Evolutionary conservation across 805 yeast genomes (phyloP).

Genomic region (Saccharomycopsis fermentans): DNA sequence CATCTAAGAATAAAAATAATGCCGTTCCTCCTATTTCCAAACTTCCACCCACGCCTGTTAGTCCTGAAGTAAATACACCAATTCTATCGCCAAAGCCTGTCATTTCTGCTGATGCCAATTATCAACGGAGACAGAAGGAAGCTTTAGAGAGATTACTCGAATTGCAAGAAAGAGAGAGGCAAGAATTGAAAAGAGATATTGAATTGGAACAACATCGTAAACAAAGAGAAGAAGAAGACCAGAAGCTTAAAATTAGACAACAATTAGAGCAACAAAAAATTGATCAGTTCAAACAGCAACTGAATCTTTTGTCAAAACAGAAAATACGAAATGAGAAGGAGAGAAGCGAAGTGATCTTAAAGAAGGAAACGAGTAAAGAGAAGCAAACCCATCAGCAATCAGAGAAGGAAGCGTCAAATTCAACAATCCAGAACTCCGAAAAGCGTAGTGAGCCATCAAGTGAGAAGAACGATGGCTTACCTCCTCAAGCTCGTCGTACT

Average conservation of each 20-base stretch:
- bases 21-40: not conserved
- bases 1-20: not conserved
- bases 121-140: slow-evolving; percentile 10
- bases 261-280: not conserved
- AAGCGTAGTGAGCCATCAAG: slow-evolving; percentile 24
- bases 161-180: slow-evolving; percentile 13
- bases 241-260: not conserved
- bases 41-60: slow-evolving; percentile 46
- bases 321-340: slow-evolving; percentile 12
- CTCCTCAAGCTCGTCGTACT: slow-evolving; percentile 22
- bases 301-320: not conserved
- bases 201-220: not conserved
- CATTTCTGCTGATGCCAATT: not conserved
- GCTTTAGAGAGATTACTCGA: slow-evolving; percentile 12
- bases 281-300: not conserved
- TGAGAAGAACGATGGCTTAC: not conserved
- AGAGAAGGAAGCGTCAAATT: slow-evolving; percentile 32
- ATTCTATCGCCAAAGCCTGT: slow-evolving; percentile 8
- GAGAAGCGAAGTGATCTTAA: not conserved
- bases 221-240: not conserved
- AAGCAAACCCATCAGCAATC: slow-evolving; percentile 24
- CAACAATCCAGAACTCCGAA: not conserved
- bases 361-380: slow-evolving; percentile 1
- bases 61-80: slow-evolving; percentile 63
- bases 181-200: slow-evolving; percentile 3